Evolutionary conservation across 2,329 filamentous ascomycete species (phyloP), one percentile per base, ranked within the genome.

Genomic region (Colletotrichum caudatum): DNA sequence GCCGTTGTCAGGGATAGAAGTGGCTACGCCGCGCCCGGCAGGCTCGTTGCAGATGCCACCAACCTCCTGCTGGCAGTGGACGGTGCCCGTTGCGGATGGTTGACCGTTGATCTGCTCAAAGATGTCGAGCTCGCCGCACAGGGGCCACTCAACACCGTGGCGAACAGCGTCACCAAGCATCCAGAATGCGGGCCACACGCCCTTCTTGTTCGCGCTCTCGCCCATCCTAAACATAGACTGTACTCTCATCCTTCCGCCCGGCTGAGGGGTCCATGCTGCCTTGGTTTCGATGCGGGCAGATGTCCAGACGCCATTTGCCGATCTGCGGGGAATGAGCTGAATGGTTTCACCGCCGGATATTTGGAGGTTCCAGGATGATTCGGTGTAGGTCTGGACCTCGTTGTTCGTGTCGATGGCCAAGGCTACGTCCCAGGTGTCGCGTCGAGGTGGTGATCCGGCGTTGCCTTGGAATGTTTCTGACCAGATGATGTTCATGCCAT

Each of bases 131-230:
- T 90, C 88, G 72, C 88, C 88, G 69, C 85, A 86, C 11, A 71
- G 64, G 0, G 88, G 88, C 88, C 88, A 90, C 18, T 75, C 46
- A 1, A 81, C 83, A 11, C 86, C 86, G 56, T 83, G 80, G 35
- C 85, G 84, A 66, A 86, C 80, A 14, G 82, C 77, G 61, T 88
- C 82, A 51, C 88, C 87, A 20, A 89, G 81, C 72, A 88, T 80
- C 87, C 87, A 90, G 75, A 89, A 89, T 0, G 88, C 88, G 0
- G 88, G 87, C 88, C 87, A 90, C 61, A 89, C 81, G 5, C 88
- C 88, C 74, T 88, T 82, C 78, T 88, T 86, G 54, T 77, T 76
- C 1, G 77, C 53, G 77, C 84, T 84, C 70, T 75, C 75, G 16
- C 85, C 88, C 58, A 88, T 80, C 46, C 86, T 83, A 57, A 89